Conservation (phyloP, 352 stramenopile genomes). For the Globisporangium emineosum region DNA sequence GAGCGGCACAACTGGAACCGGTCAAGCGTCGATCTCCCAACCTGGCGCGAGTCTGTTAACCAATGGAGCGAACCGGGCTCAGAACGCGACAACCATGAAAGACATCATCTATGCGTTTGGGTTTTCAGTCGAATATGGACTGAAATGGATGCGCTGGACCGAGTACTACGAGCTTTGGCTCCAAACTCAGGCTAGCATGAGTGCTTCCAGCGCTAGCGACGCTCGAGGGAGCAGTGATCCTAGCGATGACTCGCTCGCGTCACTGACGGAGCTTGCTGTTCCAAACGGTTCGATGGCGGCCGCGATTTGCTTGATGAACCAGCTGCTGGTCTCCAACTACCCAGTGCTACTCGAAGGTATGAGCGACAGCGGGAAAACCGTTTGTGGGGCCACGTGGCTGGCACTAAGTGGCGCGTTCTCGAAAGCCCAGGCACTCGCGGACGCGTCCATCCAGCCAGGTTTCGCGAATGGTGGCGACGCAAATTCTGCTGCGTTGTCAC, state of each 20-base stretch:
- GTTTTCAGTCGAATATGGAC: slow-evolving; percentile 65
- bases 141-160: slow-evolving; percentile 70
- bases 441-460: slow-evolving; percentile 2
- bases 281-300: slow-evolving; percentile 33
- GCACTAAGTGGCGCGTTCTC: slow-evolving; percentile 33
- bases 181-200: slow-evolving; percentile 22
- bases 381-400: slow-evolving; percentile 29
- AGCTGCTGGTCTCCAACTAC: slow-evolving; percentile 42
- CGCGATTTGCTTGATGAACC: slow-evolving; percentile 41
- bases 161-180: slow-evolving; percentile 64
- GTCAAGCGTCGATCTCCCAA: neutral
- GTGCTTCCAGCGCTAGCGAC: neutral
- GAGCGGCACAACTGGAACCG: slow-evolving; percentile 26
- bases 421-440: slow-evolving; percentile 21
- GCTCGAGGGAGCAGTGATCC: neutral
- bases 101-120: slow-evolving; percentile 64
- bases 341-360: slow-evolving; percentile 36
- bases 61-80: neutral
- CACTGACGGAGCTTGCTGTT: slow-evolving; percentile 24
- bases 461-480: neutral
- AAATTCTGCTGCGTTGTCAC: neutral
- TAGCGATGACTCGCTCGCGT: neutral
- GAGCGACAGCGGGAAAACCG: slow-evolving; percentile 50
- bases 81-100: slow-evolving; percentile 12
- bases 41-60: neutral